A percentile compares a stretch with the other conserved stretches of the same genome.
Conservation (phyloP, 1,284 basidiomycete genomes). For the Apiotrichum mycotoxinovorans region DNA sequence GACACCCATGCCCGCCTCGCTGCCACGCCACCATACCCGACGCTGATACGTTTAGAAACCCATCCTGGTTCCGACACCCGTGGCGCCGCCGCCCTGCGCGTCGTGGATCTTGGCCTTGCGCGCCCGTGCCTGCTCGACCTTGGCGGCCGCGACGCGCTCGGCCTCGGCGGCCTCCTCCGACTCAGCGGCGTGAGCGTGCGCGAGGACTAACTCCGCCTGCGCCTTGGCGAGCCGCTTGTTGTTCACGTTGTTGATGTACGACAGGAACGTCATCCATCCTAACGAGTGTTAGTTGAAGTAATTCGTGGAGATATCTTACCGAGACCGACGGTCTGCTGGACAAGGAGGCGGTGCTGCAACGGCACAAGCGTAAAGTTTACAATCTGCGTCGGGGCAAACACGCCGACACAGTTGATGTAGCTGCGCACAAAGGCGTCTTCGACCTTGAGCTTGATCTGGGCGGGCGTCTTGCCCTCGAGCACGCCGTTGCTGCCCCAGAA, state of each 20-base stretch:
- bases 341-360: conserved; percentile 70
- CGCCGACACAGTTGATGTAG: conserved; percentile 49
- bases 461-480: conserved; percentile 40
- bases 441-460: conserved; percentile 41
- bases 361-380: conserved; percentile 78
- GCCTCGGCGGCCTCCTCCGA: conserved; percentile 4
- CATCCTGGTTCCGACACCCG: conserved; percentile 37
- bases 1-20: too few relatives aligned
- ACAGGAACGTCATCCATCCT: conserved; percentile 59
- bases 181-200: conserved; percentile 11
- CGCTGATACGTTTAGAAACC: conserved; percentile 9
- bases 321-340: conserved; percentile 72
- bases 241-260: conserved; percentile 41
- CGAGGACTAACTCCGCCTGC: conserved; percentile 17
- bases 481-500: conserved; percentile 43
- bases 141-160: conserved; percentile 20
- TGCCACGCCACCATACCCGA: too few relatives aligned
- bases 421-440: conserved; percentile 38
- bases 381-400: conserved; percentile 74
- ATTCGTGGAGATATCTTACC: conserved; percentile 48
- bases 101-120: conserved; percentile 23
- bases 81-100: conserved; percentile 32
- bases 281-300: conserved; percentile 14
- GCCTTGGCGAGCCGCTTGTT: conserved; percentile 32
- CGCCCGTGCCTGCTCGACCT: conserved; percentile 22